These are phyloP conservation scores for Glaciozyma antarctica DNA, from an alignment of 768 basidiomycete species.

Conservation along the genomic window DNA sequence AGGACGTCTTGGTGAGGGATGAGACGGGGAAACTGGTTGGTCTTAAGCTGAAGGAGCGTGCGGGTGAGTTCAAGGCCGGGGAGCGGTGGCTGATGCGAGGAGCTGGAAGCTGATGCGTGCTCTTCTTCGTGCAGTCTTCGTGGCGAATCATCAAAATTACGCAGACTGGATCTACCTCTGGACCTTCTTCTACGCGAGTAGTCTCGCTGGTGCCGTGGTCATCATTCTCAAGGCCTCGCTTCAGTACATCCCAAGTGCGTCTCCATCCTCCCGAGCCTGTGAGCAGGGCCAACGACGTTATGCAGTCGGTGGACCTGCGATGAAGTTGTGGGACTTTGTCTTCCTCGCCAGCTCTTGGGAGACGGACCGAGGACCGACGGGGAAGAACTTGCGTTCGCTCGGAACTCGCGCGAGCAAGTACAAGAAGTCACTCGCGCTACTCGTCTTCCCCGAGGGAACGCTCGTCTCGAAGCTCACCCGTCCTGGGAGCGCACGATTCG, in stretches of 20 bases:
- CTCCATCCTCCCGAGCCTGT: too few relatives aligned
- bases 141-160: constrained; percentile 91
- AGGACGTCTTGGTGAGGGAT: neutral
- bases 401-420: constrained; percentile 9
- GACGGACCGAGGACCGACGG: too few relatives aligned
- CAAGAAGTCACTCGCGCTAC: constrained; percentile 56
- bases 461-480: constrained; percentile 78
- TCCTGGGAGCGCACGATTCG: constrained; percentile 74
- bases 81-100: neutral
- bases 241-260: too few relatives aligned
- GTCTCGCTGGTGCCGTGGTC: too few relatives aligned
- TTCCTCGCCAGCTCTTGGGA: too few relatives aligned
- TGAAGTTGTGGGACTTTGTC: too few relatives aligned
- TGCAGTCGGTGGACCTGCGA: too few relatives aligned
- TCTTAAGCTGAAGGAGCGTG: neutral
- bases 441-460: constrained; percentile 94
- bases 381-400: too few relatives aligned
- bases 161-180: constrained; percentile 33
- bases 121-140: constrained; percentile 47
- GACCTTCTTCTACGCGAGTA: too few relatives aligned
- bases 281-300: too few relatives aligned
- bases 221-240: too few relatives aligned
- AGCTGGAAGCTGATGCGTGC: neutral
- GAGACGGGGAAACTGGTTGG: neutral
- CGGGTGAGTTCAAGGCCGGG: neutral